Percentiles rank a stretch among this genome's conserved stretches.
These are phyloP conservation scores for Tinospora cordifolia DNA, from an alignment of 164 flowering plant species.

Conservation along the genomic window DNA sequence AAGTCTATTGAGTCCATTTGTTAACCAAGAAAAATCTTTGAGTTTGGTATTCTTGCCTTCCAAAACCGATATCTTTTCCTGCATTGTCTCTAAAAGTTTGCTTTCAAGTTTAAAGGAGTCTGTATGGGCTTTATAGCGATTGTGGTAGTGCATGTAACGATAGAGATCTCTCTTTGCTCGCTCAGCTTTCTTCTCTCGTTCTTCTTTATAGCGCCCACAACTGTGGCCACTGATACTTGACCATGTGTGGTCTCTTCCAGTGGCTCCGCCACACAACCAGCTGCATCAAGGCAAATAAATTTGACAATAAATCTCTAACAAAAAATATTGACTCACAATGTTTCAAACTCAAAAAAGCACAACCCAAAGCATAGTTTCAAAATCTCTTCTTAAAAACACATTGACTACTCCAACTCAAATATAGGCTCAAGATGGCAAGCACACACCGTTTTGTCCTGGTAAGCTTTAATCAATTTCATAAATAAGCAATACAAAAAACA, in stretches of 20 bases:
- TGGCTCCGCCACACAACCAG: constrained; percentile 62
- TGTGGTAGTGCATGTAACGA: constrained; percentile 51
- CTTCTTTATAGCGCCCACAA: constrained; percentile 50
- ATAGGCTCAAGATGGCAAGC: too few relatives aligned
- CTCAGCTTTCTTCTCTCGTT: constrained; percentile 23
- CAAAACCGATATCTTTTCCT: constrained; percentile 20
- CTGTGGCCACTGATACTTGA: constrained; percentile 37
- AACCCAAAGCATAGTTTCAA: too few relatives aligned
- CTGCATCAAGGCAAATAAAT: constrained; percentile 19
- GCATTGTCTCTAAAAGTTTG: constrained; percentile 32
- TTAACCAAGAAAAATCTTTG: constrained; percentile 41
- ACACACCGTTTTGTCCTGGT: too few relatives aligned
- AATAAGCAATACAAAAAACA: too few relatives aligned
- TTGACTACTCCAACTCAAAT: too few relatives aligned
- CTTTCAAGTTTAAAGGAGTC: constrained; percentile 50
- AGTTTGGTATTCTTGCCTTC: constrained; percentile 28
- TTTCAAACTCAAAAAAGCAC: neutral
- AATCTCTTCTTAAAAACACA: too few relatives aligned
- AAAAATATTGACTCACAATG: neutral
- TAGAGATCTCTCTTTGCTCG: constrained; percentile 39
- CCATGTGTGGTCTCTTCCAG: constrained; percentile 49
- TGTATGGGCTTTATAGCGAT: constrained; percentile 45
- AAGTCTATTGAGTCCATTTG: constrained; percentile 44
- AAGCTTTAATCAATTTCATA: too few relatives aligned
- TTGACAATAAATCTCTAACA: neutral